These are phyloP conservation scores for Ensete glaucum DNA, from an alignment of 176 grass and related monocot species.

Conservation along the genomic window DNA sequence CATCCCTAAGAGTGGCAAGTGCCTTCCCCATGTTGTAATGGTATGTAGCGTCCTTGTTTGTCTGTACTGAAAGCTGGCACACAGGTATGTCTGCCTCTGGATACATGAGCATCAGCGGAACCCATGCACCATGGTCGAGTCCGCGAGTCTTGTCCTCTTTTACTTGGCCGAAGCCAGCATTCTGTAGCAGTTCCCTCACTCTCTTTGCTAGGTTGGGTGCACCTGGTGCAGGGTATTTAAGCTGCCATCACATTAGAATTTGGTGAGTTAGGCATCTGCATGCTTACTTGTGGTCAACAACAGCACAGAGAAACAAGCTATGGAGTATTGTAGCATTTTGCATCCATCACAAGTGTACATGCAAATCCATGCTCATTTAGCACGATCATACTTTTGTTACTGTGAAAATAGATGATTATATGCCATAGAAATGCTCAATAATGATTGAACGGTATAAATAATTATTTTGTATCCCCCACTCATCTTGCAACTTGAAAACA, in stretches of 20 bases:
- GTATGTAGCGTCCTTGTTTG: slow-evolving; percentile 39
- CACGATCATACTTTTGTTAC: neutral
- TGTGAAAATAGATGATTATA: neutral
- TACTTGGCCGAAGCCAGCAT: slow-evolving; percentile 48
- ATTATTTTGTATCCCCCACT: no score
- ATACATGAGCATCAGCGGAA: slow-evolving; percentile 79
- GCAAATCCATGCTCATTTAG: no score
- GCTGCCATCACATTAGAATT: slow-evolving; percentile 22
- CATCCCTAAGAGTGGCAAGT: slow-evolving; percentile 45
- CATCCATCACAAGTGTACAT: neutral
- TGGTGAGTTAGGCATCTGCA: neutral
- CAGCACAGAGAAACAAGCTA: no score
- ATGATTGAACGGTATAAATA: no score
- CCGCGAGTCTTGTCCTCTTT: slow-evolving; percentile 43
- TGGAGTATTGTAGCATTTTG: neutral
- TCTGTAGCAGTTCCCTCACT: slow-evolving; percentile 53
- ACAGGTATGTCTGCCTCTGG: slow-evolving; percentile 66
- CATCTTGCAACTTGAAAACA: no score
- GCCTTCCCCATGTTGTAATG: slow-evolving; percentile 81
- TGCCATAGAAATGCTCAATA: neutral
- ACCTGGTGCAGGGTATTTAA: slow-evolving; percentile 68
- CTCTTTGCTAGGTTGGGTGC: slow-evolving; percentile 53
- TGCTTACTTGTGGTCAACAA: no score
- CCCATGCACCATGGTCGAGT: slow-evolving; percentile 85
- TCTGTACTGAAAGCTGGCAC: slow-evolving; percentile 69